These are phyloP conservation scores for Pisolithus sp. DNA, from an alignment of 768 basidiomycete genomes.

Conservation along the genomic window DNA sequence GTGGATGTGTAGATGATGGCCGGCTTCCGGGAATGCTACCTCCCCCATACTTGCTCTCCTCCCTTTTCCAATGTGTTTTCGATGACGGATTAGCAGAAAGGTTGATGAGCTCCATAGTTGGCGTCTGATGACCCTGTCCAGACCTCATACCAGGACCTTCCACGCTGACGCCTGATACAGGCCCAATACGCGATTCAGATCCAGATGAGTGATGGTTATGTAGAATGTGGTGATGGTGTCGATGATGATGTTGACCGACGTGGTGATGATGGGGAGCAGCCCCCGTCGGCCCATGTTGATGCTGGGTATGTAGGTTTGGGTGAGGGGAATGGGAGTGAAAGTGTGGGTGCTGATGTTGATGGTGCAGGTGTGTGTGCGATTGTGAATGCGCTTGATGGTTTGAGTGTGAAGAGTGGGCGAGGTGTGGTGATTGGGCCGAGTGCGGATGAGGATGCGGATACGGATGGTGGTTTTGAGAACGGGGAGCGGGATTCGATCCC, in stretches of 20 bases:
- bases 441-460: slow-evolving; percentile 29
- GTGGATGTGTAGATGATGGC: slow-evolving; percentile 35
- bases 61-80: slow-evolving; percentile 36
- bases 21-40: slow-evolving; percentile 28
- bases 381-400: slow-evolving; percentile 21
- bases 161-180: slow-evolving; percentile 24
- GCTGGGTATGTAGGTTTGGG: slow-evolving; percentile 29
- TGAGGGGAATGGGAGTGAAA: slow-evolving; percentile 20
- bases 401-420: slow-evolving; percentile 15
- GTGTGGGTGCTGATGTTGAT: slow-evolving; percentile 29
- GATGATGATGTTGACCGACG: slow-evolving; percentile 35
- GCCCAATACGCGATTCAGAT: background rate
- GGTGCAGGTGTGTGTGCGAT: slow-evolving; percentile 21
- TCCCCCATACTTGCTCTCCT: slow-evolving; percentile 21
- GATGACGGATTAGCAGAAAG: slow-evolving; percentile 30
- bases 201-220: slow-evolving; percentile 45
- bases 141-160: slow-evolving; percentile 25
- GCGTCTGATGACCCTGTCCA: slow-evolving; percentile 32
- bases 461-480: slow-evolving; percentile 29
- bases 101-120: slow-evolving; percentile 45
- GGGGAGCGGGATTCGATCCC: slow-evolving; percentile 20
- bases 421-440: slow-evolving; percentile 6
- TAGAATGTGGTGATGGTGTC: slow-evolving; percentile 38
- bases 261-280: slow-evolving; percentile 23
- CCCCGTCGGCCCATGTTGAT: slow-evolving; percentile 22